A percentile compares a stretch with the other conserved stretches of the same genome.
Conservation (phyloP, 306 rosid species). For the Quercus glauca region DNA sequence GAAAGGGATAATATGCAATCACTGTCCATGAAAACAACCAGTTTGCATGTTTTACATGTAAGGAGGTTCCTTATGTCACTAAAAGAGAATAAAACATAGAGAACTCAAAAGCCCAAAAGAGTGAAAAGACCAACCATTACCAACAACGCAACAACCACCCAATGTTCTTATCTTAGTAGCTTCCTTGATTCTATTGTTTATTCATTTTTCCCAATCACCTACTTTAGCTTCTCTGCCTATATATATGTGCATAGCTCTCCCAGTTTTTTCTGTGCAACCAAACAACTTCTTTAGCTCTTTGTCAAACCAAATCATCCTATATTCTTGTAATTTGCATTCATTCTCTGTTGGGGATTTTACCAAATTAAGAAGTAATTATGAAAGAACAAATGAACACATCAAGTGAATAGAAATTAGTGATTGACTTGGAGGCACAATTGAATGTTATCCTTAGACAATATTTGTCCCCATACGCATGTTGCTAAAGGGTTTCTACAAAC, state of each 20-base stretch:
- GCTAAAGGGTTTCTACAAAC: too few species aligned
- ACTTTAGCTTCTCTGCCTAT: slow-evolving; percentile 19
- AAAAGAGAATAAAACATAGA: too few species aligned
- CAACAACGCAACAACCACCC: slow-evolving; percentile 16
- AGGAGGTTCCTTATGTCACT: not conserved
- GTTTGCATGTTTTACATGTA: slow-evolving; percentile 5
- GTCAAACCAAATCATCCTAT: too few species aligned
- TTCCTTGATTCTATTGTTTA: slow-evolving; percentile 8
- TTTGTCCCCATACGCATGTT: too few species aligned
- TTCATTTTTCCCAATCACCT: not conserved
- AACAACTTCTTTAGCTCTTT: not conserved
- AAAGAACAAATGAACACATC: too few species aligned
- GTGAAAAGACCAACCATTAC: not conserved
- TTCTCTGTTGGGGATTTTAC: too few species aligned
- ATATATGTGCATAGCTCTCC: slow-evolving; percentile 1
- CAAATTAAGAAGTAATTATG: too few species aligned
- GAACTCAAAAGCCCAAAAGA: not conserved
- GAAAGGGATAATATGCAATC: not conserved
- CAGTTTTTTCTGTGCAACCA: slow-evolving; percentile 3
- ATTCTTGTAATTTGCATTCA: not conserved
- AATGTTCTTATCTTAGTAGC: slow-evolving; percentile 1
- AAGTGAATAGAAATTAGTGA: too few species aligned
- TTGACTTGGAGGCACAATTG: too few species aligned
- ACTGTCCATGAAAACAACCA: slow-evolving; percentile 8
- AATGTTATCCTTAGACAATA: too few species aligned